Evolutionary conservation across 306 rosid genomes (phyloP), one percentile per base, ranked within the genome.

Genomic region (Cicer chorassanicum): DNA sequence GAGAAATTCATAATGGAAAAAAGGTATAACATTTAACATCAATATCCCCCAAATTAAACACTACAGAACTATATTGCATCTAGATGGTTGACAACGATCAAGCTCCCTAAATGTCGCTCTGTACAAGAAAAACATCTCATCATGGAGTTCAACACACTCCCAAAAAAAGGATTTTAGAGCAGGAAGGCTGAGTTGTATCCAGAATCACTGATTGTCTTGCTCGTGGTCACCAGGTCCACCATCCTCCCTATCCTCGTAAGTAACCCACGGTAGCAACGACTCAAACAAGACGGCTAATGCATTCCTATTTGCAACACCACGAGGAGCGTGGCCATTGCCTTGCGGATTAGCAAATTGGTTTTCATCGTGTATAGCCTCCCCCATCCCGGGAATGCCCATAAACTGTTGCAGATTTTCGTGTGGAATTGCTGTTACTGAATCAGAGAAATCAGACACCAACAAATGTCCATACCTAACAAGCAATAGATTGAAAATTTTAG

Each of bases 211-310:
- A 73, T 87, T 72, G 55, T 66, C 90, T 65, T 79, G 89, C 12
- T 44, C 87, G 43, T 41, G 83, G n/a, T 67, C 90, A 56, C 87
- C 77, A 54, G 9, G 83, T 36, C 82, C 36, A 29, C 36, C 36
- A 29, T 15, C 83, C 63, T 68, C 88, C 65, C 36, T 77, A 38
- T 84, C 97, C 44, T 81, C 93, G 34, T 92, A 94, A 63, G 88
- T 88, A 80, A 87, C 93, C 99, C 97, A 94, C 6, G 97, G 99
- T 55, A 94, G 88, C 93, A 94, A 72, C 0, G 99, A 94, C 84
- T 92, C 99, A 18, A 94, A 84, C 83, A 89, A 84, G 63, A 94
- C 96, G 7, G 96, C 93, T 62, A 92, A 69, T 57, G 96, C 87
- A 83, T 83, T 94, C 59, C 99, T 75, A 70, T 89, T 85, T 48